phyloP scores from a whole-genome alignment of 306 rosid genomes.

The Argentina anserina region DNA sequence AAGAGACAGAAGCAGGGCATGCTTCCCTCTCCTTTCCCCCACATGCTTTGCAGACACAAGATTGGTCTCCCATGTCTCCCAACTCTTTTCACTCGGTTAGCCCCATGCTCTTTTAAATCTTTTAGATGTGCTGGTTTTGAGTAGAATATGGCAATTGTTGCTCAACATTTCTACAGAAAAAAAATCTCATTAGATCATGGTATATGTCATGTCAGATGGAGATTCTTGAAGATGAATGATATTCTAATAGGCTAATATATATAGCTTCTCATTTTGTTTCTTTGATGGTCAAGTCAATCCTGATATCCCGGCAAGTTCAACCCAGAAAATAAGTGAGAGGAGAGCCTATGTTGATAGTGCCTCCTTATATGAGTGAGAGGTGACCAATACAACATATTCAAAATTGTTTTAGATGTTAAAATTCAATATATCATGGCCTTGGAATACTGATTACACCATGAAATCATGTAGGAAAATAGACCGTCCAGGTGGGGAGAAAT shows the following conservation, averaged over 20 bases:
- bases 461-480: no score
- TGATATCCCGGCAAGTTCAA: slow-evolving; percentile 12
- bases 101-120: slow-evolving; percentile 7
- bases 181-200: slow-evolving; percentile 3
- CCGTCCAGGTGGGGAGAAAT: not conserved
- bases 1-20: slow-evolving; percentile 47
- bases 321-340: not conserved
- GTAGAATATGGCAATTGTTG: not conserved
- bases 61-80: slow-evolving; percentile 37
- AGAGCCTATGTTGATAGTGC: not conserved
- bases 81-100: slow-evolving; percentile 12
- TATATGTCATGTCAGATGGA: not conserved
- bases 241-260: no score
- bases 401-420: no score
- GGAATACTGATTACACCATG: no score
- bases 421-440: no score
- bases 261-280: slow-evolving; percentile 16
- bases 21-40: slow-evolving; percentile 33
- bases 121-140: slow-evolving; percentile 22
- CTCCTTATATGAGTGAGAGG: not conserved
- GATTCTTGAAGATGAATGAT: slow-evolving; percentile 5
- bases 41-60: slow-evolving; percentile 43
- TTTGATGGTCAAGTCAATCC: slow-evolving; percentile 10
- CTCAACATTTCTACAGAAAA: not conserved
- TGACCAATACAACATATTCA: no score